Conservation (phyloP, 768 basidiomycete species). For the Russula dissimulans region DNA sequence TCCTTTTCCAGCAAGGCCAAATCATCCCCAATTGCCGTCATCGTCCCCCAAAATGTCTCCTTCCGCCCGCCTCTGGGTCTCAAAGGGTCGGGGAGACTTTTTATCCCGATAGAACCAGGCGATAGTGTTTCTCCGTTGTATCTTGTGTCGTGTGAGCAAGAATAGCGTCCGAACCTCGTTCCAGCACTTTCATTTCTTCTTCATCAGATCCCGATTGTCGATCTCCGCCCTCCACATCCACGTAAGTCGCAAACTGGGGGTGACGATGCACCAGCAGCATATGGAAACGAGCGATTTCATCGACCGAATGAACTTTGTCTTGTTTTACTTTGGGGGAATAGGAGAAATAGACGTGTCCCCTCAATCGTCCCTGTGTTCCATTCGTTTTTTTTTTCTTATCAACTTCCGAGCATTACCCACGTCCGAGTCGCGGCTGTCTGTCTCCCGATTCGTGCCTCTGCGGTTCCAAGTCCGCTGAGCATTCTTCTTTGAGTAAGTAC, state of each 20-base stretch:
- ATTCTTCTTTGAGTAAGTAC: not conserved
- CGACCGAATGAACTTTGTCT: slow-evolving; percentile 43
- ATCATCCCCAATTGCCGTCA: slow-evolving; percentile 44
- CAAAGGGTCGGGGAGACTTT: slow-evolving; percentile 42
- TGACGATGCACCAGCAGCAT: slow-evolving; percentile 52
- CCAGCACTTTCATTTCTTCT: slow-evolving; percentile 32
- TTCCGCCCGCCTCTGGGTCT: slow-evolving; percentile 32
- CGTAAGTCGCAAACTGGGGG: slow-evolving; percentile 32
- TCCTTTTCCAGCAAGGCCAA: slow-evolving; percentile 38
- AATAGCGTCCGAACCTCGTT: slow-evolving; percentile 40
- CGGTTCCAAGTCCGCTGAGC: not conserved
- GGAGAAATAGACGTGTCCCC: slow-evolving; percentile 55
- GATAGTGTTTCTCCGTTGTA: slow-evolving; percentile 36
- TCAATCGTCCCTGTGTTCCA: slow-evolving; percentile 37
- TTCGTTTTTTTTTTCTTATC: not conserved
- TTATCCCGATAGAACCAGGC: slow-evolving; percentile 51
- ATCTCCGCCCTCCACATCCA: slow-evolving; percentile 9
- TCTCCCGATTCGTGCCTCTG: not conserved
- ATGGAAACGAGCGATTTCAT: slow-evolving; percentile 49
- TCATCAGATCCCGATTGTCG: slow-evolving; percentile 26
- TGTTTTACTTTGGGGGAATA: slow-evolving; percentile 49
- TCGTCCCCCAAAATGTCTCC: slow-evolving; percentile 44
- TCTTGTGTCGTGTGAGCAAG: slow-evolving; percentile 32
- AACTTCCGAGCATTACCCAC: not conserved
- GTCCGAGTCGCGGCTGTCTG: not conserved